Percentiles rank a stretch among this genome's conserved stretches.
phyloP scores from a whole-genome alignment of 2,329 filamentous ascomycete genomes.

The Aspergillus pseudotamarii region DNA sequence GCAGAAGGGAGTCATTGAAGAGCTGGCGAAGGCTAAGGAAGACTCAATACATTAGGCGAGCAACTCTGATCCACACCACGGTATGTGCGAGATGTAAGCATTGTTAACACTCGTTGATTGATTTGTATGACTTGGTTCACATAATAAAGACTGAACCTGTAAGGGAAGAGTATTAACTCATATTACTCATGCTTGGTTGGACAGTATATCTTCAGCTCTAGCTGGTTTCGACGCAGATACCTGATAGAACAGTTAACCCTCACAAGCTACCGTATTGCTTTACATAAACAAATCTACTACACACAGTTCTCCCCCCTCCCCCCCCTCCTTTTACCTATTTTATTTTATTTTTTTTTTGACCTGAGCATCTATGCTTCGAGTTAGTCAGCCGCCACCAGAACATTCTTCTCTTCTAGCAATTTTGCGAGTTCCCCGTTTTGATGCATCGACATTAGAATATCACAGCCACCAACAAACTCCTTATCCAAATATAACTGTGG shows the following conservation, averaged over 20 bases:
- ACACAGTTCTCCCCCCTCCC: too few species aligned
- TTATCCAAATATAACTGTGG: slow-evolving; percentile 94
- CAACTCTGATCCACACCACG: neutral
- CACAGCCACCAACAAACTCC: slow-evolving; percentile 96
- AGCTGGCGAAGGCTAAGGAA: slow-evolving; percentile 64
- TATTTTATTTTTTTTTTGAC: too few species aligned
- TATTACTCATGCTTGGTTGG: neutral
- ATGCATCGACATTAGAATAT: slow-evolving; percentile 96
- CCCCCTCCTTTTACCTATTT: neutral
- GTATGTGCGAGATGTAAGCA: neutral
- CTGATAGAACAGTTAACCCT: neutral
- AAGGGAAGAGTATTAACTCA: neutral
- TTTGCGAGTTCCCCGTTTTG: slow-evolving; percentile 92
- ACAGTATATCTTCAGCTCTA: neutral
- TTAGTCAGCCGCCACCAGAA: slow-evolving; percentile 68
- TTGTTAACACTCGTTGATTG: neutral
- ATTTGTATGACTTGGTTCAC: neutral
- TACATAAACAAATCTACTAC: neutral
- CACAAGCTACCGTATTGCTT: neutral
- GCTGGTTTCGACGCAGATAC: neutral
- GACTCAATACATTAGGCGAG: slow-evolving; percentile 26
- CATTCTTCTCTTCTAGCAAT: slow-evolving; percentile 86
- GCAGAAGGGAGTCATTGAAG: slow-evolving; percentile 78
- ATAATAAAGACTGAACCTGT: neutral
- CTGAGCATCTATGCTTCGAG: neutral